Evolutionary conservation across 129 eudicot genomes (phyloP).

Genomic region (Rutidosis leptorrhynchoides): DNA sequence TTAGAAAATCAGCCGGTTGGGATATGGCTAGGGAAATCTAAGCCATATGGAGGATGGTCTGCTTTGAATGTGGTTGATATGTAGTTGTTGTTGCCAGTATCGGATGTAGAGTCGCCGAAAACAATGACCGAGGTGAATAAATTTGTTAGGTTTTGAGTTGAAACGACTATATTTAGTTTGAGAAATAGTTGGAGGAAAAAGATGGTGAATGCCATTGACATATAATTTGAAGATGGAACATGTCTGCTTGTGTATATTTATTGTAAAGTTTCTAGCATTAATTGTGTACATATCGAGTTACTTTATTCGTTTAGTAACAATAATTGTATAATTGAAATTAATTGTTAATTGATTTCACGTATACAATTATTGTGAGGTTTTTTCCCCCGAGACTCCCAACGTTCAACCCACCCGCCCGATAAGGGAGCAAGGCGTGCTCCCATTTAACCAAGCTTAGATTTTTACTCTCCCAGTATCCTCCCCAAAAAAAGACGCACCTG

Average conservation of each 20-base stretch:
- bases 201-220: slow-evolving; percentile 22
- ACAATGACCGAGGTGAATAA: slow-evolving; percentile 32
- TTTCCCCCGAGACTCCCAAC: too few species aligned
- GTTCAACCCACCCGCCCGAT: too few species aligned
- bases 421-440: too few species aligned
- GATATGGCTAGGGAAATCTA: slow-evolving; percentile 33
- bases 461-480: too few species aligned
- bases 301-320: too few species aligned
- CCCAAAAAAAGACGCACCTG: too few species aligned
- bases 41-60: slow-evolving; percentile 40
- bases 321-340: too few species aligned
- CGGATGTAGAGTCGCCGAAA: slow-evolving; percentile 46
- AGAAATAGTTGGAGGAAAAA: slow-evolving; percentile 9
- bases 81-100: slow-evolving; percentile 48
- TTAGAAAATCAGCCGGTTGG: slow-evolving; percentile 50
- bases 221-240: slow-evolving; percentile 11
- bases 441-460: too few species aligned
- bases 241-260: background rate
- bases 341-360: too few species aligned
- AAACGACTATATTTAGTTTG: background rate
- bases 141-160: slow-evolving; percentile 14
- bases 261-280: slow-evolving; percentile 15
- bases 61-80: slow-evolving; percentile 31
- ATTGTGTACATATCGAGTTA: too few species aligned
- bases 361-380: too few species aligned